Conservation (phyloP, 164 flowering plant genomes). For the Annona squamosa region DNA sequence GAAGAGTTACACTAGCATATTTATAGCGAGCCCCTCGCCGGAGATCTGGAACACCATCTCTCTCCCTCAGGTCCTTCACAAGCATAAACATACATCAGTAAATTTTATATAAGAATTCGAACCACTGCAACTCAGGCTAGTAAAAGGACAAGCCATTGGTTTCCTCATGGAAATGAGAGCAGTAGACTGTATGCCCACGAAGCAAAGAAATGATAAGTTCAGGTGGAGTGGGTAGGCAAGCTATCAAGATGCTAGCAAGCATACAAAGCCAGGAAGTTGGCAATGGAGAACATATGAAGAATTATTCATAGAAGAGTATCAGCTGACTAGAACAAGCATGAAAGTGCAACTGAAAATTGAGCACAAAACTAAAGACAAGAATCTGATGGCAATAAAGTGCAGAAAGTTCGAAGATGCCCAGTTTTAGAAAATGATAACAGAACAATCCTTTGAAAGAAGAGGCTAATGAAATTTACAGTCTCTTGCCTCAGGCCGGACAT, state of each 20-base stretch:
- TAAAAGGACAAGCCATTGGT: neutral
- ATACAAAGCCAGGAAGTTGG: neutral
- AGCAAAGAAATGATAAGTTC: neutral
- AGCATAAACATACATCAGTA: constrained; percentile 13
- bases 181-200: neutral
- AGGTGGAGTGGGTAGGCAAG: neutral
- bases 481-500: constrained; percentile 98
- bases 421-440: neutral
- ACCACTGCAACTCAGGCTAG: neutral
- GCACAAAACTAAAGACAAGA: neutral
- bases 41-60: constrained; percentile 94
- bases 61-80: constrained; percentile 66
- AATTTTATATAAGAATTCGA: neutral
- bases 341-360: neutral
- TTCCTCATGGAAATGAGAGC: neutral
- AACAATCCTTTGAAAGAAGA: constrained; percentile 21
- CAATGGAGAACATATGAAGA: neutral
- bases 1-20: constrained; percentile 66
- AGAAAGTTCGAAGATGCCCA: constrained; percentile 1
- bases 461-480: constrained; percentile 51
- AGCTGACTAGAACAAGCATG: neutral
- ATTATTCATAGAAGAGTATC: neutral
- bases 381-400: neutral
- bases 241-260: neutral
- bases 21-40: constrained; percentile 77